Percentiles rank a stretch among this genome's conserved stretches.
These are phyloP conservation scores for Boletus sp. DNA, from an alignment of 1,284 basidiomycete species.

Conservation along the genomic window DNA sequence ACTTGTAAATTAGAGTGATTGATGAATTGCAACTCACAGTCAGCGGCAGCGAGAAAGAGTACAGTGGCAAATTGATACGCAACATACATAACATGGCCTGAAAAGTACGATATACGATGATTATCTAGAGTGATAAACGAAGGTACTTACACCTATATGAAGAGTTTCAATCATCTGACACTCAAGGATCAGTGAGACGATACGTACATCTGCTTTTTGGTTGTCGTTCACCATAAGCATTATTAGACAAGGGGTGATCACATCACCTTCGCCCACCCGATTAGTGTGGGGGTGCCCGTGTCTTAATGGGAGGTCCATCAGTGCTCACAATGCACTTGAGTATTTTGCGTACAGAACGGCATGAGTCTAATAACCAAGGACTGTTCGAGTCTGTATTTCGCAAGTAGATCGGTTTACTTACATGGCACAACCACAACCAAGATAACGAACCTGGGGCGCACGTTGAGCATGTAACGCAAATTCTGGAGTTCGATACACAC, in stretches of 20 bases:
- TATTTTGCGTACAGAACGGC: background rate
- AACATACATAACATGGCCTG: background rate
- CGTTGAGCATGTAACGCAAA: background rate
- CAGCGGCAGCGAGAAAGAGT: constrained; percentile 8
- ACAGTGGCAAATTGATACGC: background rate
- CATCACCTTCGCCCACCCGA: background rate
- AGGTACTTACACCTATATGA: background rate
- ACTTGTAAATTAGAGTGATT: background rate
- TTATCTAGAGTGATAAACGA: no score
- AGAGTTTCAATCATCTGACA: background rate
- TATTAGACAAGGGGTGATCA: background rate
- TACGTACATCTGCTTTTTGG: background rate
- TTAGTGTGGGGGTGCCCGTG: background rate
- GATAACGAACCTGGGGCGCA: constrained; percentile 12
- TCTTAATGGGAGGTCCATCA: background rate
- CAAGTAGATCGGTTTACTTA: background rate
- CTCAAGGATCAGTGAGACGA: background rate
- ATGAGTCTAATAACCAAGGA: background rate
- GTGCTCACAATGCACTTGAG: background rate
- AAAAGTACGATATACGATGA: background rate
- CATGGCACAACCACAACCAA: constrained; percentile 9
- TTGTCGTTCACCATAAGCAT: background rate
- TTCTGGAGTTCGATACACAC: background rate
- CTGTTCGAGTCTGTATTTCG: background rate
- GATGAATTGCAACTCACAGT: constrained; percentile 1